phyloP scores from a whole-genome alignment of 2,329 filamentous ascomycete genomes.

The Trichoderma atrobrunneum region DNA sequence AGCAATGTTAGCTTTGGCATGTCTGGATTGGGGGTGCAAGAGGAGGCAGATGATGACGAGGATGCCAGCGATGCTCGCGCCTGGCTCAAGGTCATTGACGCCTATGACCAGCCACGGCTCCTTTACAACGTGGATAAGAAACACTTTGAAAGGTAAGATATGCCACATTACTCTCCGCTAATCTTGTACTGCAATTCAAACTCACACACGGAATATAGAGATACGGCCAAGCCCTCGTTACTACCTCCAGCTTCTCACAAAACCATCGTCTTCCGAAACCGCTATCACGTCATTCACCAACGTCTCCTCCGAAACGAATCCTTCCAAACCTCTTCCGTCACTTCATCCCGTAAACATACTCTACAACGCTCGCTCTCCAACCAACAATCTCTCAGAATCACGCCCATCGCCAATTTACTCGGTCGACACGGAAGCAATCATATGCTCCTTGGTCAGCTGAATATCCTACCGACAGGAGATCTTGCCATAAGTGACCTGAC shows the following conservation, averaged over 20 bases:
- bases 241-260: conserved; percentile 78
- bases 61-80: conserved; percentile 65
- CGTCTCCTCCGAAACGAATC: conserved; percentile 87
- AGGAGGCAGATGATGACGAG: conserved; percentile 54
- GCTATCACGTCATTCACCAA: conserved; percentile 90
- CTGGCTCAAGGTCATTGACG: conserved; percentile 80
- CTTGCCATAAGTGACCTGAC: conserved; percentile 83
- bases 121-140: conserved; percentile 78
- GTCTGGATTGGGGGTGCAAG: conserved; percentile 51
- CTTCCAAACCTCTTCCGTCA: conserved; percentile 80
- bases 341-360: conserved; percentile 53
- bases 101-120: conserved; percentile 81
- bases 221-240: conserved; percentile 63
- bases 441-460: conserved; percentile 81
- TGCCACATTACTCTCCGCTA: not conserved
- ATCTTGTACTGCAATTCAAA: not conserved
- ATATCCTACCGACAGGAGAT: conserved; percentile 74
- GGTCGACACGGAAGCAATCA: conserved; percentile 82
- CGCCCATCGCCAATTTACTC: conserved; percentile 71
- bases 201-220: conserved; percentile 38
- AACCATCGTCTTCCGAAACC: conserved; percentile 80
- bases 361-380: conserved; percentile 59
- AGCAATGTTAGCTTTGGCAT: conserved; percentile 65
- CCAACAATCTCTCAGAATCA: conserved; percentile 78
- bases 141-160: conserved; percentile 73